Conservation (phyloP, 192 early-diverging fungal genomes). For the Mortierella antarctica region DNA sequence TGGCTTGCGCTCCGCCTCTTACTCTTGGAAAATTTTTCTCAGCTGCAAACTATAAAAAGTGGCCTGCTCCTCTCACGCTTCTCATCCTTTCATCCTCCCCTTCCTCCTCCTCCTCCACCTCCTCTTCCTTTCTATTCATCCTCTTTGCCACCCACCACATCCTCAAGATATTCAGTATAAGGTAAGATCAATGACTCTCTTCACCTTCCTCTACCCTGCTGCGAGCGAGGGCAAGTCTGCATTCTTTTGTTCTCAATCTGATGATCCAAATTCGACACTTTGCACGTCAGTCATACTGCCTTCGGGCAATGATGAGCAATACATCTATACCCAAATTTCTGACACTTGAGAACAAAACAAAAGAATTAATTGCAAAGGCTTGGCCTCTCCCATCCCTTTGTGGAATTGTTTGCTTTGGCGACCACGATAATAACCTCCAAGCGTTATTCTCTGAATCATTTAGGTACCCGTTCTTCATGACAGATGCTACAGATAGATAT, state of each 20-base stretch:
- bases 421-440: too few species aligned
- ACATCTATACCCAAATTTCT: slow-evolving; percentile 55
- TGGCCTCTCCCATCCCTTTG: too few species aligned
- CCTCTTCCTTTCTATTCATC: not conserved
- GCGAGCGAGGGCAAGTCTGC: not conserved
- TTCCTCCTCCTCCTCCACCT: slow-evolving; percentile 1
- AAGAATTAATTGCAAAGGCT: too few species aligned
- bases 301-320: slow-evolving; percentile 36
- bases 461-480: too few species aligned
- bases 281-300: slow-evolving; percentile 53
- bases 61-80: not conserved
- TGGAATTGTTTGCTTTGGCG: too few species aligned
- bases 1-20: slow-evolving; percentile 18
- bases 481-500: too few species aligned
- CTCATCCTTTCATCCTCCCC: not conserved
- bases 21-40: slow-evolving; percentile 7
- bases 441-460: too few species aligned
- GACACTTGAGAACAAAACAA: slow-evolving; percentile 13
- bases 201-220: not conserved
- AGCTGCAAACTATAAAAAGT: not conserved
- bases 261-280: slow-evolving; percentile 49
- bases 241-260: slow-evolving; percentile 17
- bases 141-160: not conserved
- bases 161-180: not conserved
- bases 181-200: not conserved